Conservation (phyloP, 768 basidiomycete genomes). For the Boletus tomentosulus region DNA sequence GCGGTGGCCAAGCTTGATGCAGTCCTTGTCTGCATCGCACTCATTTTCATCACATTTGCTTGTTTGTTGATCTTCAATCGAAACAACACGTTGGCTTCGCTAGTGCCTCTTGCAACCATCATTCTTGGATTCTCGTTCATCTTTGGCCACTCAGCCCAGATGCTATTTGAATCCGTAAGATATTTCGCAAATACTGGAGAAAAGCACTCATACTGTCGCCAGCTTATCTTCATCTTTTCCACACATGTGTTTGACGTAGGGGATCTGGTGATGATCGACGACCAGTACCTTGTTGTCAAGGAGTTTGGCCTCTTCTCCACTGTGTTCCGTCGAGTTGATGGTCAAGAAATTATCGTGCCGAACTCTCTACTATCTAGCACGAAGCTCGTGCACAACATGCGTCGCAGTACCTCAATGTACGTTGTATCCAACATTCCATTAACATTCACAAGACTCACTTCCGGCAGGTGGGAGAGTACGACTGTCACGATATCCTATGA, state of each 20-base stretch:
- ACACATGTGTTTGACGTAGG: constrained; percentile 86
- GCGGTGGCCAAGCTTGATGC: constrained; percentile 76
- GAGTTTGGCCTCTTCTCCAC: constrained; percentile 83
- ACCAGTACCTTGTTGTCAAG: constrained; percentile 42
- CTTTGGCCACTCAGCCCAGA: constrained; percentile 78
- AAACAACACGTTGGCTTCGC: constrained; percentile 58
- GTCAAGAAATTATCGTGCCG: constrained; percentile 75
- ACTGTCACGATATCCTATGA: constrained; percentile 61
- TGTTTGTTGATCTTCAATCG: constrained; percentile 74
- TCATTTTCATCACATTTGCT: constrained; percentile 60
- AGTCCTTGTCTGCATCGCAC: constrained; percentile 56
- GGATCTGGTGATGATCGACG: constrained; percentile 78
- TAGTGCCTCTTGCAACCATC: constrained; percentile 76
- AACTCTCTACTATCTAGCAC: constrained; percentile 66
- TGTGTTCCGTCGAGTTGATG: constrained; percentile 74
- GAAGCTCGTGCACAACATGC: constrained; percentile 75
- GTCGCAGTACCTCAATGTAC: constrained; percentile 71
- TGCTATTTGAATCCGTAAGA: constrained; percentile 70
- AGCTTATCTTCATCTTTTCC: constrained; percentile 83
- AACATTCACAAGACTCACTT: constrained; percentile 3
- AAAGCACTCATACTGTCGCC: neutral
- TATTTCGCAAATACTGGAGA: neutral
- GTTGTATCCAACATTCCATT: constrained; percentile 18
- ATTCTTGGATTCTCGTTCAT: constrained; percentile 83
- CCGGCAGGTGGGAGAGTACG: constrained; percentile 61